Conservation (phyloP, 2,329 filamentous ascomycete species). For the Clonostachys solani region DNA sequence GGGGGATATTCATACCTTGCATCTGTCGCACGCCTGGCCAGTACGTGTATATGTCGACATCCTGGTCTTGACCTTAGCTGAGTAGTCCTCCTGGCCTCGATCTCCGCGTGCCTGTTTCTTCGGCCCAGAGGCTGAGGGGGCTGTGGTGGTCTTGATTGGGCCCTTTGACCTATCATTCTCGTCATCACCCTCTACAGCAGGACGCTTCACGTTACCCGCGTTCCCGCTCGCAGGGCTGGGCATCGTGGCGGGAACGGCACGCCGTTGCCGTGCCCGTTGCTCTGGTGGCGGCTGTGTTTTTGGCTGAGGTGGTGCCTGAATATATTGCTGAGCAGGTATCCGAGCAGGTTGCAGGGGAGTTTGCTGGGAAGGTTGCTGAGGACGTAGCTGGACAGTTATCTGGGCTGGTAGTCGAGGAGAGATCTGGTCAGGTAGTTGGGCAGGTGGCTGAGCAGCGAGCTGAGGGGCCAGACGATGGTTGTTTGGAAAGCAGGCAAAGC, state of each 20-base stretch:
- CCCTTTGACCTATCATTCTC: conserved; percentile 18
- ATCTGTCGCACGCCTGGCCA: conserved; percentile 83
- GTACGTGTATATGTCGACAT: conserved; percentile 57
- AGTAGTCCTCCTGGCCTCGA: conserved; percentile 45
- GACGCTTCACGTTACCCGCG: conserved; percentile 23
- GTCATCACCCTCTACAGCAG: conserved; percentile 24
- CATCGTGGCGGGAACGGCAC: neutral
- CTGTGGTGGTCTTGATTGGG: neutral
- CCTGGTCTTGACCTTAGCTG: conserved; percentile 50
- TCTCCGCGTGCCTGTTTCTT: conserved; percentile 46
- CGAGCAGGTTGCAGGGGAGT: too few species aligned
- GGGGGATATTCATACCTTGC: conserved; percentile 57
- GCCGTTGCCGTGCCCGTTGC: too few species aligned
- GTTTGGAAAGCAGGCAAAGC: too few species aligned
- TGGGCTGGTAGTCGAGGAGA: too few species aligned
- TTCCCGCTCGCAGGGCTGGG: neutral
- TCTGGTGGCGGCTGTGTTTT: too few species aligned
- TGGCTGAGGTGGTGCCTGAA: too few species aligned
- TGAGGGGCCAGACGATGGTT: too few species aligned
- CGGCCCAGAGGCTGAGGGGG: conserved; percentile 25
- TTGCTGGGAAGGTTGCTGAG: too few species aligned
- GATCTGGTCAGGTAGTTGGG: too few species aligned
- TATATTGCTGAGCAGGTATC: too few species aligned
- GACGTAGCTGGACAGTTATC: too few species aligned
- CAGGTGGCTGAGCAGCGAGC: too few species aligned